Base-by-base conservation (phyloP, 2,329 filamentous ascomycete genomes). In the Colletotrichum ledebouriae region DNA sequence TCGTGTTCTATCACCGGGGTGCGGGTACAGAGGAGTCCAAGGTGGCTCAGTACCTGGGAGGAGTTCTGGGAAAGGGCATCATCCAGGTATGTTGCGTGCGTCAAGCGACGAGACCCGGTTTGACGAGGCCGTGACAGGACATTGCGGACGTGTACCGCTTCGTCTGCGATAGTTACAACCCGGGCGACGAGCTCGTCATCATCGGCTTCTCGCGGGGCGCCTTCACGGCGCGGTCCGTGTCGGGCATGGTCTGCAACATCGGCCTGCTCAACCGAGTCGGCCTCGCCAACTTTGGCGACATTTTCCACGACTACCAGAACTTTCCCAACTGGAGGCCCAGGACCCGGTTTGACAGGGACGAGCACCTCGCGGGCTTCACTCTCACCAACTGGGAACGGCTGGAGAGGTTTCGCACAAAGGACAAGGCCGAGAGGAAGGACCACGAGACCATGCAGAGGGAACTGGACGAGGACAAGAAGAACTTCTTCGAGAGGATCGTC, bases 1-100 rank as follows among this genome's bases (percentile, higher is more conserved):
- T 80, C 39, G 75, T 80, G 6, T 78, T 76, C 69, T 81, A 81
- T 61, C 77, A 80, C 22, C 75, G 78, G 7, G 79, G 79, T 7
- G 76, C 78, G 22, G 78, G 78, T 1, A 75, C 74, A 3, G 73
- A 71, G 20, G 70, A 71, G 20, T 72, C 71, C 39, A 72, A 71
- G 42, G 67, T 67, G n/a, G 73, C 71, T 15, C 67, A 72, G 42
- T 68, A 64, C 7, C 70, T 73, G 1, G 74, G 74, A 39, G 74
- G 75, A 33, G 70, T 72, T 7, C 67, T 74, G 2, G 75, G 75
- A 2, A 69, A 71, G n/a, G 75, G 75, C 12, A 63, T 77, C 11
- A 70, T 70, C 6, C 65, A 72, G 46, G 67, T 66, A 41, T 12
- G 50, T 2, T 4, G n/a, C 39, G 22, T 9, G 39, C 11, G 39